Percentiles rank a stretch among this genome's conserved stretches.
Evolutionary conservation across 164 flowering plant genomes (phyloP).

Genomic region (Vitis riparia): DNA sequence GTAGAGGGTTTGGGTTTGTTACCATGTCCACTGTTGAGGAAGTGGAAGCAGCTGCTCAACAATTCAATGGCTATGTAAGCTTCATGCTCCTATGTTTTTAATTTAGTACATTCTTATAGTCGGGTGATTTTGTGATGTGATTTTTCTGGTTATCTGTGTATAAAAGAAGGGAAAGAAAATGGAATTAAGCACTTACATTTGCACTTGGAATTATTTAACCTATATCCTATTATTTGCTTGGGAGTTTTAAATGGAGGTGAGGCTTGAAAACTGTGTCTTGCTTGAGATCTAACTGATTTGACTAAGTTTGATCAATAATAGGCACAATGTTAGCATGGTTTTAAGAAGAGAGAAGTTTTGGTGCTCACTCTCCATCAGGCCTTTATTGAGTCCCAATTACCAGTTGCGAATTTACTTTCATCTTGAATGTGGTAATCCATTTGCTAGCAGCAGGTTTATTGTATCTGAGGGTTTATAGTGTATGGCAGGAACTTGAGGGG

Average conservation of each 20-base stretch:
- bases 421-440: neutral
- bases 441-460: neutral
- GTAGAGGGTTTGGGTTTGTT: slow-evolving; percentile 97
- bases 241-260: neutral
- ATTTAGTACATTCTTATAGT: neutral
- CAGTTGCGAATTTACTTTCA: neutral
- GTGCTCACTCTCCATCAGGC: neutral
- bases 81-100: neutral
- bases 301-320: neutral
- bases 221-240: no score
- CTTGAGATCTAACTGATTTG: neutral
- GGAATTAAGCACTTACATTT: no score
- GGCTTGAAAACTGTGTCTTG: neutral
- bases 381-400: neutral
- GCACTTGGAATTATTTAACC: no score
- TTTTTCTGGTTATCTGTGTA: no score
- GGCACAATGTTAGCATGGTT: neutral
- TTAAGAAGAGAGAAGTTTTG: neutral
- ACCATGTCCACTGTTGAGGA: slow-evolving; percentile 83
- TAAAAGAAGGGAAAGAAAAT: no score
- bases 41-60: slow-evolving; percentile 78
- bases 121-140: neutral
- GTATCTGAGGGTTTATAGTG: neutral
- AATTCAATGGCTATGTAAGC: slow-evolving; percentile 92
- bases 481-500: slow-evolving; percentile 47